phyloP scores from a whole-genome alignment of 306 rosid species.

The Vicia sativa region DNA sequence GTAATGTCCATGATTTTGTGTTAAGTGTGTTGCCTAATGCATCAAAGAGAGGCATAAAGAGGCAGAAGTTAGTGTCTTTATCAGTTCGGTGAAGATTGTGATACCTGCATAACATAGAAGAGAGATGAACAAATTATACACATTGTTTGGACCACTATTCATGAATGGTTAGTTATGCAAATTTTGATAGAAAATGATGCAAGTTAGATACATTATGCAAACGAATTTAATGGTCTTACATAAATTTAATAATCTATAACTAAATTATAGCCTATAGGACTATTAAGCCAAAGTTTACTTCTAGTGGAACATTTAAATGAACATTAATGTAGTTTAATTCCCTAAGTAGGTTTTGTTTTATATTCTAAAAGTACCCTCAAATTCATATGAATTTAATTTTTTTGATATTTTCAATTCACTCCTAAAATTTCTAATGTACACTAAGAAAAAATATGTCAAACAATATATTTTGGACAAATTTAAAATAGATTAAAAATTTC shows the following conservation, averaged over 20 bases:
- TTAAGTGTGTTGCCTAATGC: conserved; percentile 71
- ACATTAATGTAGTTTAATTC: background rate
- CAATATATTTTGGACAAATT: too few relatives aligned
- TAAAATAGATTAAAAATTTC: too few relatives aligned
- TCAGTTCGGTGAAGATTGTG: conserved; percentile 78
- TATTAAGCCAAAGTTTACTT: background rate
- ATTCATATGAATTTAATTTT: background rate
- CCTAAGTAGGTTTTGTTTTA: background rate
- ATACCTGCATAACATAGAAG: conserved; percentile 64
- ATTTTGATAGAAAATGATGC: conserved; percentile 23
- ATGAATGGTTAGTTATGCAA: background rate
- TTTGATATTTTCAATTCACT: too few relatives aligned
- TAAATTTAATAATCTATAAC: background rate
- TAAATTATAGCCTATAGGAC: background rate
- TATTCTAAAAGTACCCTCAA: background rate
- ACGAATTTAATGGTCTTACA: background rate
- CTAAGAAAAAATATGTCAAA: too few relatives aligned
- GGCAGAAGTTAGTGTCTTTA: conserved; percentile 84
- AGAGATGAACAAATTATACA: background rate
- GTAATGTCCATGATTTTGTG: conserved; percentile 72
- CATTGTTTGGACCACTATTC: conserved; percentile 29
- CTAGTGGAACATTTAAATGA: conserved; percentile 1
- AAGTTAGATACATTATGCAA: background rate
- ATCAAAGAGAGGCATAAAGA: conserved; percentile 96
- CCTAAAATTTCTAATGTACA: too few relatives aligned